These are phyloP conservation scores for Eutrema heterophyllum DNA, from an alignment of 345 rosid species.

Conservation along the genomic window DNA sequence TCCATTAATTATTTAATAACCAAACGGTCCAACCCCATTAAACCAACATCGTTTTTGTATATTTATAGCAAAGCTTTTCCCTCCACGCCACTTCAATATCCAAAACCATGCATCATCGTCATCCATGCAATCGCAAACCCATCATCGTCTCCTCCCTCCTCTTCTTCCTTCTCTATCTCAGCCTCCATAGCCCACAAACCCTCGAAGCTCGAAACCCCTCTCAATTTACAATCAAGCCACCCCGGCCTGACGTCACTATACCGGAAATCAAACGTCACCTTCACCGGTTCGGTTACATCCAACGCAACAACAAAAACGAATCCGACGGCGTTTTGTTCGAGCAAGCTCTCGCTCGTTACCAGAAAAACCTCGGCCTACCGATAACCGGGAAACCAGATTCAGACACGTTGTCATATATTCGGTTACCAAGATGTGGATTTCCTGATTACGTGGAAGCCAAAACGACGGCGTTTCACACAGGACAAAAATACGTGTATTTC, in stretches of 20 bases:
- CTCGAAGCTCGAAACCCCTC: slow-evolving; percentile 33
- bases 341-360: slow-evolving; percentile 41
- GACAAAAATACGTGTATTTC: slow-evolving; percentile 43
- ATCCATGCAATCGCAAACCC: slow-evolving; percentile 15
- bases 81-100: slow-evolving; percentile 23
- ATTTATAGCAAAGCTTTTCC: slow-evolving; percentile 28
- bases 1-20: slow-evolving; percentile 1
- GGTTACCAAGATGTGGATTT: slow-evolving; percentile 56
- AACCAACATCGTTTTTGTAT: background rate
- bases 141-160: slow-evolving; percentile 11
- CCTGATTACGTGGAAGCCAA: slow-evolving; percentile 29
- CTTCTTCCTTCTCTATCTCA: slow-evolving; percentile 27
- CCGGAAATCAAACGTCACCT: slow-evolving; percentile 49
- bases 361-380: slow-evolving; percentile 45
- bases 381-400: slow-evolving; percentile 55
- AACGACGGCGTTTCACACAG: slow-evolving; percentile 21
- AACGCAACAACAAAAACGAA: background rate
- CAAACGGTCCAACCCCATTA: slow-evolving; percentile 16
- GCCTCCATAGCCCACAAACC: slow-evolving; percentile 23
- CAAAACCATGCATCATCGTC: slow-evolving; percentile 27
- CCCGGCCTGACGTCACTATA: slow-evolving; percentile 21
- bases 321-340: slow-evolving; percentile 37
- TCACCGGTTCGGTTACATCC: slow-evolving; percentile 48
- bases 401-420: slow-evolving; percentile 39
- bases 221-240: slow-evolving; percentile 1